phyloP scores from a whole-genome alignment of 257 asterid species.

The Eustoma russellianum region DNA sequence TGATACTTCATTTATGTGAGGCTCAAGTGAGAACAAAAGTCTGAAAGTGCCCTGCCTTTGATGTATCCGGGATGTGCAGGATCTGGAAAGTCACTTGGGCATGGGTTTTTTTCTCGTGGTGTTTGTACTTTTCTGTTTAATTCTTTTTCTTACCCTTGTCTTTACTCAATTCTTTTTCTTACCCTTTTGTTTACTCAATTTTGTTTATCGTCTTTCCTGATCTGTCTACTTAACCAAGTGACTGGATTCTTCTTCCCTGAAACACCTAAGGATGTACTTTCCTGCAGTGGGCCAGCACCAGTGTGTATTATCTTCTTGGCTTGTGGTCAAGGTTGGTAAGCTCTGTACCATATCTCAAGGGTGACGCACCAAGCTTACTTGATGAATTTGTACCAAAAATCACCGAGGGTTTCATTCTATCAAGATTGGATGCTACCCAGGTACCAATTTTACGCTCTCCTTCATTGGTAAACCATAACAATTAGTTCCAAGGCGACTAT shows the following conservation, averaged over 20 bases:
- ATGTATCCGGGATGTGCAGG: not conserved
- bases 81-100: not conserved
- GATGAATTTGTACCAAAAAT: slow-evolving; percentile 96
- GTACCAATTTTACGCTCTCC: slow-evolving; percentile 24
- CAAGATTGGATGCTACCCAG: slow-evolving; percentile 96
- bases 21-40: not conserved
- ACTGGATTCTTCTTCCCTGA: not conserved
- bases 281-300: slow-evolving; percentile 97
- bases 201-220: not conserved
- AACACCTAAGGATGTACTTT: slow-evolving; percentile 9
- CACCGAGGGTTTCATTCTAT: slow-evolving; percentile 83
- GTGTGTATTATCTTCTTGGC: slow-evolving; percentile 94
- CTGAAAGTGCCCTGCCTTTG: not conserved
- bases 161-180: not conserved
- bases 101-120: slow-evolving; percentile 1
- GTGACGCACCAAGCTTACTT: slow-evolving; percentile 93
- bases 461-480: slow-evolving; percentile 6
- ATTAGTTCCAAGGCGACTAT: too few species aligned
- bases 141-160: not conserved
- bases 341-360: slow-evolving; percentile 92
- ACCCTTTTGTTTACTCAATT: too few species aligned
- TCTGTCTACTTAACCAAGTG: not conserved
- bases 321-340: slow-evolving; percentile 97
- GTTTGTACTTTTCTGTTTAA: not conserved
- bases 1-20: not conserved